Evolutionary conservation across 331 rosid species (phyloP).

Genomic region (Erythrophleum ivorense): DNA sequence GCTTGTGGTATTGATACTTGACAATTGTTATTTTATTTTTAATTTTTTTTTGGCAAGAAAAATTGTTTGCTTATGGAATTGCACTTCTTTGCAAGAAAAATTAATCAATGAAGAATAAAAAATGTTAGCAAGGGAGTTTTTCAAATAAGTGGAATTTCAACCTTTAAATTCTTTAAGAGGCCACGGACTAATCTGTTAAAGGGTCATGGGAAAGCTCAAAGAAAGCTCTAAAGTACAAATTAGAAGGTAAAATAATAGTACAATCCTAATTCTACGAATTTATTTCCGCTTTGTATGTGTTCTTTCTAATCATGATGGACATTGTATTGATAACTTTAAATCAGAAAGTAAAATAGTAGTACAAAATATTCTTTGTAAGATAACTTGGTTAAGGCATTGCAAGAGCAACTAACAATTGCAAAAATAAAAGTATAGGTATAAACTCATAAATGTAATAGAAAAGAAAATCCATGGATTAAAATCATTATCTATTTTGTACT

Average conservation of each 20-base stretch:
- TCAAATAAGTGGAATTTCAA: constrained; percentile 24
- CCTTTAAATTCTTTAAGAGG: constrained; percentile 57
- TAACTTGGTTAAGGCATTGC: constrained; percentile 59
- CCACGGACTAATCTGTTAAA: constrained; percentile 65
- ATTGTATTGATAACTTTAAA: constrained; percentile 5
- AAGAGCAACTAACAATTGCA: constrained; percentile 65
- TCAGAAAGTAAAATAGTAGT: not conserved
- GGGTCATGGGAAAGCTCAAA: constrained; percentile 83
- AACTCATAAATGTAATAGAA: not conserved
- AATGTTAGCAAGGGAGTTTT: constrained; percentile 61
- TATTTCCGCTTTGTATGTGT: not conserved
- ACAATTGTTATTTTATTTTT: too few species aligned
- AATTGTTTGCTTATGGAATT: constrained; percentile 36
- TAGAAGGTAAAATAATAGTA: constrained; percentile 71
- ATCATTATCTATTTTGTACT: not conserved
- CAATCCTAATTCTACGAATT: not conserved
- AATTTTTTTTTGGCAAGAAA: too few species aligned
- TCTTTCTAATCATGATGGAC: constrained; percentile 4
- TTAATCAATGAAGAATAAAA: constrained; percentile 80
- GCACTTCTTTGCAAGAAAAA: constrained; percentile 75
- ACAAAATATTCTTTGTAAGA: constrained; percentile 69
- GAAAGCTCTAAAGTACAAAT: constrained; percentile 84
- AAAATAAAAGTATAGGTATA: constrained; percentile 78
- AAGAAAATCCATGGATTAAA: not conserved
- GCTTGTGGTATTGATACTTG: too few species aligned